Percentiles rank a stretch among this genome's conserved stretches.
phyloP scores from a whole-genome alignment of 495 filamentous ascomycete genomes.

The Penicillium verhagenii region DNA sequence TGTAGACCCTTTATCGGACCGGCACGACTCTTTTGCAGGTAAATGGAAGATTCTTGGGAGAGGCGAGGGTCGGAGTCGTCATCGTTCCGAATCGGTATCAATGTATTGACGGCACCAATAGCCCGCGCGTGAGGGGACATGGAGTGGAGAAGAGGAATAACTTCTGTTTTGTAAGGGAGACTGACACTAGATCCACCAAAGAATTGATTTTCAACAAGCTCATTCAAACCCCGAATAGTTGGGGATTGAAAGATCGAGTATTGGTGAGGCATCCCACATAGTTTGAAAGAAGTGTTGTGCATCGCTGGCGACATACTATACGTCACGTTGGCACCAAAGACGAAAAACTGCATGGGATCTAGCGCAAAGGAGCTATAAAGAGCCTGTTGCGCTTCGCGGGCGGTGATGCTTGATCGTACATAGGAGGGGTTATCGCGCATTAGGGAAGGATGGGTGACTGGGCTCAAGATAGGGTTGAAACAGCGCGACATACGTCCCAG shows the following conservation, averaged over 20 bases:
- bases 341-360: conserved; percentile 47
- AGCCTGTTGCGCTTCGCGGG: conserved; percentile 40
- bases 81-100: conserved; percentile 66
- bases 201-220: conserved; percentile 58
- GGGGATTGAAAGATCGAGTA: conserved; percentile 67
- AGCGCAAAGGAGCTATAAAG: conserved; percentile 56
- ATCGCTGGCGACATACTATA: conserved; percentile 51
- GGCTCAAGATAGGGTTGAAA: conserved; percentile 63
- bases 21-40: conserved; percentile 58
- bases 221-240: conserved; percentile 62
- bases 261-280: conserved; percentile 68
- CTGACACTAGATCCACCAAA: conserved; percentile 76
- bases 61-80: conserved; percentile 42
- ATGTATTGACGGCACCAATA: conserved; percentile 76
- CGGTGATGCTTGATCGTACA: conserved; percentile 41
- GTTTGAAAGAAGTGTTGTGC: conserved; percentile 72
- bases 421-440: conserved; percentile 20
- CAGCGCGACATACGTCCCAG: conserved; percentile 62
- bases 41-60: conserved; percentile 40
- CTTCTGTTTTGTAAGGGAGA: conserved; percentile 72
- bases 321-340: conserved; percentile 44
- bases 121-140: conserved; percentile 72
- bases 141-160: conserved; percentile 65
- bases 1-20: conserved; percentile 65
- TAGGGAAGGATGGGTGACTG: conserved; percentile 48